Conservation (phyloP, 2,329 filamentous ascomycete species). For the Fusarium citri region DNA sequence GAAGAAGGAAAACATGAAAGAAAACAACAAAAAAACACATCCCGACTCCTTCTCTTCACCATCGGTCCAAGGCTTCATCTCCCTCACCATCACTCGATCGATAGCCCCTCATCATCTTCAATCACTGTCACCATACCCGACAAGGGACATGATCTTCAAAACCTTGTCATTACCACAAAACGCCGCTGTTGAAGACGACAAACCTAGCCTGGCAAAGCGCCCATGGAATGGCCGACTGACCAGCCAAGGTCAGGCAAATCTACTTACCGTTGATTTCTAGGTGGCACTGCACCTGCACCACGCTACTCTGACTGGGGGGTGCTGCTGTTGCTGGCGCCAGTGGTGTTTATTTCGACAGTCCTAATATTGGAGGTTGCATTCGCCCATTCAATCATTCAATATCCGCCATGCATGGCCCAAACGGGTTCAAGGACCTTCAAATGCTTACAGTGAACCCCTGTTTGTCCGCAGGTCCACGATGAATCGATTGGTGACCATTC, state of each 20-base stretch:
- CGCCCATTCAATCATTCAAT: slow-evolving; percentile 34
- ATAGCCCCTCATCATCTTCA: slow-evolving; percentile 21
- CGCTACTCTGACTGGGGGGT: slow-evolving; percentile 6
- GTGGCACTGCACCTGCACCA: slow-evolving; percentile 29
- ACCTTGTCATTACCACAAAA: slow-evolving; percentile 37
- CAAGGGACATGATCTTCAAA: slow-evolving; percentile 44
- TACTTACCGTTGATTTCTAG: slow-evolving; percentile 43
- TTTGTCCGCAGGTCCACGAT: slow-evolving; percentile 43
- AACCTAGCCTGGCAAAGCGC: slow-evolving; percentile 16
- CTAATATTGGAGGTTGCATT: slow-evolving; percentile 36
- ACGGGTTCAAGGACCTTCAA: slow-evolving; percentile 43
- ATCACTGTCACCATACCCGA: slow-evolving; percentile 28
- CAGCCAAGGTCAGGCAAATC: slow-evolving; percentile 21
- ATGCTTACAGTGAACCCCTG: slow-evolving; percentile 42
- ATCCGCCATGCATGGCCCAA: slow-evolving; percentile 37
- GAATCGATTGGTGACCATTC: slow-evolving; percentile 41
- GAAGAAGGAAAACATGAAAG: not conserved
- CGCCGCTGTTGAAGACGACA: slow-evolving; percentile 27
- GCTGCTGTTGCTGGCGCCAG: slow-evolving; percentile 10
- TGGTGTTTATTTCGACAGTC: slow-evolving; percentile 35
- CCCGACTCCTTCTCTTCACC: not conserved
- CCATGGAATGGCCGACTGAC: slow-evolving; percentile 19
- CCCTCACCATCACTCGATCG: slow-evolving; percentile 2
- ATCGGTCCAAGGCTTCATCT: not conserved
- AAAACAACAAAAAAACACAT: not conserved